Conservation (phyloP, 176 grass and related monocot genomes). For the Poa annua region DNA sequence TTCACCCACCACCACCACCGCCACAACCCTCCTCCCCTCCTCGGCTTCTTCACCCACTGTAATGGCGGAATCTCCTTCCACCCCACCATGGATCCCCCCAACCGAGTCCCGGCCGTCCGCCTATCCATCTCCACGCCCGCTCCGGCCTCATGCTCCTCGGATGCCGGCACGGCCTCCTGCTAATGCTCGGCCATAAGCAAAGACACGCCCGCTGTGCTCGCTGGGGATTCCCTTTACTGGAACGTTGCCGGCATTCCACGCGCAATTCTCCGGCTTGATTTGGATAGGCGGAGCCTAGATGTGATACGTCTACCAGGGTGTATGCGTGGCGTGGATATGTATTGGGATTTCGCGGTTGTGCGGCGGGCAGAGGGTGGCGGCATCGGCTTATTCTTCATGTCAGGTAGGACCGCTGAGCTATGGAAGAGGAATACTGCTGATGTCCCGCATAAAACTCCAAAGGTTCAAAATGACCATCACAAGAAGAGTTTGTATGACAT, state of each 20-base stretch:
- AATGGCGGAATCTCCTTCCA: not conserved
- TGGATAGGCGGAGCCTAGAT: not conserved
- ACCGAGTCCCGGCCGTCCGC: not conserved
- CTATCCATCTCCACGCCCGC: not conserved
- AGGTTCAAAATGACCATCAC: not conserved
- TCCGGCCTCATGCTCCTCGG: not conserved
- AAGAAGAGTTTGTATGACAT: not conserved
- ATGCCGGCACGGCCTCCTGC: not conserved
- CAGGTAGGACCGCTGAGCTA: not conserved
- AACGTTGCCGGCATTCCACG: not conserved
- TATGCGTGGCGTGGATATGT: not conserved
- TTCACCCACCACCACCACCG: not conserved
- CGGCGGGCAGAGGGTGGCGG: not conserved
- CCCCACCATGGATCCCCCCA: not conserved
- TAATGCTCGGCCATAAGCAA: not conserved
- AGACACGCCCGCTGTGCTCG: not conserved
- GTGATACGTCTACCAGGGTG: not conserved
- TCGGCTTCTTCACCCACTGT: conserved; percentile 13
- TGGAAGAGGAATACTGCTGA: conserved; percentile 20
- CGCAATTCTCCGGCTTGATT: not conserved
- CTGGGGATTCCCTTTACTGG: not conserved
- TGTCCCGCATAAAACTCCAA: too few relatives aligned
- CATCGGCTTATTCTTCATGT: not conserved
- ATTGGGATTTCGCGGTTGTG: not conserved
- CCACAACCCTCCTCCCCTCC: not conserved